phyloP scores from a whole-genome alignment of 805 yeast genomes.

The Nakazawaea siamensis region DNA sequence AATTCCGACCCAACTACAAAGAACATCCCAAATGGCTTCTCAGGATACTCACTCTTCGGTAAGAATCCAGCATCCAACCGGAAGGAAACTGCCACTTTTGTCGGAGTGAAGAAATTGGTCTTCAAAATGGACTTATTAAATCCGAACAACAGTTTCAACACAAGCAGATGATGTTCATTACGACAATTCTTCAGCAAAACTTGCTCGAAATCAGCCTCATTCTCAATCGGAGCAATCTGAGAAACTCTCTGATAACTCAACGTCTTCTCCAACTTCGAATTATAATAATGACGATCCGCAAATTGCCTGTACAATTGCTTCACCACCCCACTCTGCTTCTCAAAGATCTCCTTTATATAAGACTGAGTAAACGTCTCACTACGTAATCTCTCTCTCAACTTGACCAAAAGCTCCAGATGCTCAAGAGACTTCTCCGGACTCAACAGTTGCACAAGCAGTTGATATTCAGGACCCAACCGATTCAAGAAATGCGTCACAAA shows the following conservation, averaged over 20 bases:
- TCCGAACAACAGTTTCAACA: constrained; percentile 70
- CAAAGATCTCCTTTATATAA: constrained; percentile 71
- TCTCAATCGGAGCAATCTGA: constrained; percentile 65
- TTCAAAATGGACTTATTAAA: constrained; percentile 85
- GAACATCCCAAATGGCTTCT: constrained; percentile 90
- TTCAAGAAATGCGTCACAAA: constrained; percentile 93
- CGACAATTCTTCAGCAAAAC: constrained; percentile 64
- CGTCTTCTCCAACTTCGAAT: constrained; percentile 64
- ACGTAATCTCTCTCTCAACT: constrained; percentile 82
- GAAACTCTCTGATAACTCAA: constrained; percentile 80
- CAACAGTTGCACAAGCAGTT: constrained; percentile 55
- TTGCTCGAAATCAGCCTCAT: constrained; percentile 66
- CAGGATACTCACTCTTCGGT: constrained; percentile 84
- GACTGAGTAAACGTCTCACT: constrained; percentile 89
- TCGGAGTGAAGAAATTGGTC: constrained; percentile 89
- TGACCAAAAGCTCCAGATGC: constrained; percentile 67
- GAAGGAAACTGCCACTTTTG: constrained; percentile 92
- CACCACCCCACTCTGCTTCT: constrained; percentile 60
- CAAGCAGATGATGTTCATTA: constrained; percentile 71
- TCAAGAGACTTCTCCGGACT: constrained; percentile 53
- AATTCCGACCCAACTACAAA: constrained; percentile 94
- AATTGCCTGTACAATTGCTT: constrained; percentile 83
- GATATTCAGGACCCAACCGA: constrained; percentile 87
- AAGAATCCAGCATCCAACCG: constrained; percentile 81
- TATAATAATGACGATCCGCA: constrained; percentile 83